Evolutionary conservation across 805 yeast genomes (phyloP), one percentile per base, ranked within the genome.

Genomic region (Saccharomyces jurei): DNA sequence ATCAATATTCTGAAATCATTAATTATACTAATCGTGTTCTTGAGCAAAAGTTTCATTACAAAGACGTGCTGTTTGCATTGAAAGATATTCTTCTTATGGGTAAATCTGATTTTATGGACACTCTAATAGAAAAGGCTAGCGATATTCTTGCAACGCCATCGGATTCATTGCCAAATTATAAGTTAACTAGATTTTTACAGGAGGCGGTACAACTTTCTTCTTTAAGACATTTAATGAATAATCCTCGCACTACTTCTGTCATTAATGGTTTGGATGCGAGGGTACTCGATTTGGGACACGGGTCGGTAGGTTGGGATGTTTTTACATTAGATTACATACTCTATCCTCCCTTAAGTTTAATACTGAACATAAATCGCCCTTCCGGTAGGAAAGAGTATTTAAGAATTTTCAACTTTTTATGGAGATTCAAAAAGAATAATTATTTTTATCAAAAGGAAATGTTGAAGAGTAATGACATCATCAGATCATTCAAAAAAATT

Each of bases 231-330:
- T 68, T 64, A 49, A 52, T 72, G 5, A 66, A 71, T 46, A 68
- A 69, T 32, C 62, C 70, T 1, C 76, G 73, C 26, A 58, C 61
- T 1, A 73, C 69, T 2, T 72, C 68, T 17, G 75, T 80, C 9
- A 66, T 80, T 11, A 72, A 77, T 48, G 71, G 87, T 51, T 66
- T 92, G 11, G 98, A 94, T 73, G 96, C 97, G 0, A 75, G 97
- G 48, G 76, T 91, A 25, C 74, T 91, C 50, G 89, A 86, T 55
- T 71, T 86, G 50, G 84, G 84, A 3, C 88, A 84, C 60, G 86
- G 89, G 0, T 81, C 83, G 29, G 71, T 81, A 51, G 97, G 96
- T 0, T 91, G 97, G 97, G 96, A 91, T 65, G 89, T 87, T 1
- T 91, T 92, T 67, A 89, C 97, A 0, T 72, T 91, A 41, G 97